Conservation (phyloP, 1,284 basidiomycete genomes). For the Pseudozyma thailandica region DNA sequence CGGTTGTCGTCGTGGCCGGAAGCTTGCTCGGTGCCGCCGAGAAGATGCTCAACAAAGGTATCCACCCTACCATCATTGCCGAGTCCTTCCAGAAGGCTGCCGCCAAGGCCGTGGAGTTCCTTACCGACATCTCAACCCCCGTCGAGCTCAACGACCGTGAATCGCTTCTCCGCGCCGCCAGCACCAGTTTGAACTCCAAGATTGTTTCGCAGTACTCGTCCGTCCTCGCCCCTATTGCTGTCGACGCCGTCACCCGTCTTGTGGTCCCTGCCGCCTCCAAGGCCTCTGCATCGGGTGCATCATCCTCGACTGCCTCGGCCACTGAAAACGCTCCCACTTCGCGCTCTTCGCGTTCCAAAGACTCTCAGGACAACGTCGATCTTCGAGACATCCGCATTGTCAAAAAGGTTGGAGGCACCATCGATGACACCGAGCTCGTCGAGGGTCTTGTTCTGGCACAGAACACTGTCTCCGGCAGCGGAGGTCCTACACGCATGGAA, state of each 20-base stretch:
- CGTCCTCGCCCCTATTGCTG: conserved; percentile 95
- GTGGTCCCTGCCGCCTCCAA: conserved; percentile 32
- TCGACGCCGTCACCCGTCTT: conserved; percentile 79
- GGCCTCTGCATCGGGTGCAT: conserved; percentile 16
- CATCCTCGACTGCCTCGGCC: conserved; percentile 88
- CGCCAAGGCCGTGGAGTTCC: conserved; percentile 89
- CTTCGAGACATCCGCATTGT: conserved; percentile 94
- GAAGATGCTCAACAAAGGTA: conserved; percentile 92
- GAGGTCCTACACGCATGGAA: conserved; percentile 93
- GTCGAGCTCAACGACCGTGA: conserved; percentile 90
- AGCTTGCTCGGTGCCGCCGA: conserved; percentile 92
- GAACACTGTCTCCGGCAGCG: conserved; percentile 87
- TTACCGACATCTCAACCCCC: conserved; percentile 91
- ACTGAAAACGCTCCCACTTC: conserved; percentile 1
- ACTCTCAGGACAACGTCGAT: conserved; percentile 75
- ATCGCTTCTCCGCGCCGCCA: conserved; percentile 88
- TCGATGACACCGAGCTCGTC: conserved; percentile 97
- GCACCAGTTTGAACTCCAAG: conserved; percentile 97
- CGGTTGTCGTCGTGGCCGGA: conserved; percentile 95
- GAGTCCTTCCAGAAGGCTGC: conserved; percentile 95
- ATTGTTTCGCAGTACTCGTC: conserved; percentile 99
- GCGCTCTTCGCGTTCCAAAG: conserved; percentile 22
- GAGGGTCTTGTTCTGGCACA: conserved; percentile 97
- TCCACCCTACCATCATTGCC: conserved; percentile 97
- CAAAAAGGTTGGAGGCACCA: conserved; percentile 98